Base-by-base conservation (phyloP, 2,329 filamentous ascomycete genomes). In the Xylariaceae sp. region DNA sequence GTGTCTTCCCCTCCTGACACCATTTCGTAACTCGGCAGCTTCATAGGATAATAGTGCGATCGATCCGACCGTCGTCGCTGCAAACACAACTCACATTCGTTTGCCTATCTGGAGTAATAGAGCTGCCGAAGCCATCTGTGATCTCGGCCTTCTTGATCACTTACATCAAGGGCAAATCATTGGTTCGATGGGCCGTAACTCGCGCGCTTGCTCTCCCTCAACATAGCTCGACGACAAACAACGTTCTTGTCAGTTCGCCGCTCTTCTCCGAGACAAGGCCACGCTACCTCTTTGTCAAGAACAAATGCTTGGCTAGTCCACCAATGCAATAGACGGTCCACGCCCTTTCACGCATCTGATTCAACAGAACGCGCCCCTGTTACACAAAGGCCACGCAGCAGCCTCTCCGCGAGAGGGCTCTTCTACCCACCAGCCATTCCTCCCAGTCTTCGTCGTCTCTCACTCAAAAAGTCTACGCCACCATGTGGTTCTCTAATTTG, bases 401-500 rank as follows among this genome's bases (percentile, higher is more conserved):
- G 44, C 51, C 52, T 45, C 44, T 47, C 53, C 55, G 46, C 48
- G 40, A 49, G 47, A 44, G 48, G 33, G 45, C 44, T 47, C 42
- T 39, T 31, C 9, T 38, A 31, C 49, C 45, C 44, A 22, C 40
- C 44, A 28, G 51, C 47, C 17, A 44, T 31, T 17, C 54, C 57
- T 53, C 45, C 31, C 42, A 42, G 40, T 48, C 41, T 19, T 18
- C 49, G 45, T 47, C 45, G 47, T 18, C 40, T 49, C 45, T 42
- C 36, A 33, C 19, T 50, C 39, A 12, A 51, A n/a, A 44, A 31
- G 6, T 16, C 12, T 49, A 45, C 42, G 33, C 50, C 66, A 74
- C 51, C 18, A 81, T 81, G 79, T 73, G 74, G 71, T 75, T 73
- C 62, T 70, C 73, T 51, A 64, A 72, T 45, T 66, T 71, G 61